Evolutionary conservation across 2,329 filamentous ascomycete species (phyloP).

Genomic region (Cryphonectria japonica): DNA sequence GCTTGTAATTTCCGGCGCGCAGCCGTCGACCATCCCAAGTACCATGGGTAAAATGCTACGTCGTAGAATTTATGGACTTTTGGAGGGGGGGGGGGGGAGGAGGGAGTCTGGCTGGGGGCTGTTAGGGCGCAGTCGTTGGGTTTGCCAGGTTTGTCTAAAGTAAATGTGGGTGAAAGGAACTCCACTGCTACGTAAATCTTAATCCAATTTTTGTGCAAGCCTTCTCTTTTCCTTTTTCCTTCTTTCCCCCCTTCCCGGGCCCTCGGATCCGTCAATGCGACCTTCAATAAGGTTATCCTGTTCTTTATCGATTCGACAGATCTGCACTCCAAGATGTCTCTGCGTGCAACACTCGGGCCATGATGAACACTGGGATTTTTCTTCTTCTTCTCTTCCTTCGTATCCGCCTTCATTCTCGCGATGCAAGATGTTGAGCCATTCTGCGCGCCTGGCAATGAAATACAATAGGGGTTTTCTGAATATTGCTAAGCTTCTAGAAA

Average conservation of each 20-base stretch:
- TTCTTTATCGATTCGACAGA: neutral
- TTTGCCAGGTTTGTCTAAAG: neutral
- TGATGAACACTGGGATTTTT: neutral
- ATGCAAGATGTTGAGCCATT: neutral
- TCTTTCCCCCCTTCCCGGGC: neutral
- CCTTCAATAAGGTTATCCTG: conserved; percentile 1
- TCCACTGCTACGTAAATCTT: neutral
- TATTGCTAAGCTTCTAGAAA: neutral
- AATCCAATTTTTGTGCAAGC: neutral
- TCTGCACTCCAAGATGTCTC: neutral
- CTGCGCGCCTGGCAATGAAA: neutral
- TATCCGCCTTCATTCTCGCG: neutral
- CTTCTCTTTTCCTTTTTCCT: neutral
- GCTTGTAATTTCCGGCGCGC: neutral
- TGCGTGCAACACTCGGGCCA: neutral
- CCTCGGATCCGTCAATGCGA: neutral
- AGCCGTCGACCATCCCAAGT: neutral
- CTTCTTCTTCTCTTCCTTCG: neutral
- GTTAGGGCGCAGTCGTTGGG: neutral
- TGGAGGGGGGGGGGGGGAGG: no score
- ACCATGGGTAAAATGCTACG: neutral
- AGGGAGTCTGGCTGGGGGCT: neutral
- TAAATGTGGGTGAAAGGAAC: neutral
- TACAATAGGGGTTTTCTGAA: neutral
- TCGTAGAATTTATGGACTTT: neutral